Conservation (phyloP, 805 yeast genomes). For the Barnettozyma sp. region DNA sequence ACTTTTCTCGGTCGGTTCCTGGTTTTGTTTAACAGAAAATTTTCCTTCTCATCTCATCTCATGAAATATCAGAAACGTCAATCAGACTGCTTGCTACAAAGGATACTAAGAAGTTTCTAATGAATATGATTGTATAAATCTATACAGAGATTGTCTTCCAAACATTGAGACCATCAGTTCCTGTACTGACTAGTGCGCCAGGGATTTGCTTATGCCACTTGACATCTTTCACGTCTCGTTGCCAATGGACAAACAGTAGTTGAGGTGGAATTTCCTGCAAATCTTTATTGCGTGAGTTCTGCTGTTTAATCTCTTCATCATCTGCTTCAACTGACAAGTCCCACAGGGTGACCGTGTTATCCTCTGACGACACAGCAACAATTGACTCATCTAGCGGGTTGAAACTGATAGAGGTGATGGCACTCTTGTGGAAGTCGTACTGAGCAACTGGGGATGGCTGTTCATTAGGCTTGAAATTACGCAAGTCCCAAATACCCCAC, state of each 20-base stretch:
- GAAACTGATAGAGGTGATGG: conserved; percentile 89
- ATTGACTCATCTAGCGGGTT: conserved; percentile 94
- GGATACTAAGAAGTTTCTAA: no score
- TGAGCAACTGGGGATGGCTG: conserved; percentile 77
- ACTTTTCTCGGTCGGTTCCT: no score
- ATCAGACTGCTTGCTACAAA: no score
- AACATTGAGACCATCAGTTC: conserved; percentile 87
- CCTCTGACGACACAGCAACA: conserved; percentile 93
- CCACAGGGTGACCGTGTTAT: conserved; percentile 95
- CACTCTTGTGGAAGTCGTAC: conserved; percentile 89
- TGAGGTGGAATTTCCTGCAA: conserved; percentile 92
- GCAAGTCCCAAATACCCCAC: conserved; percentile 98
- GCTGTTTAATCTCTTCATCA: conserved; percentile 91
- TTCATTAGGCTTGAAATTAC: conserved; percentile 60
- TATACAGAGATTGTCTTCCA: conserved; percentile 97
- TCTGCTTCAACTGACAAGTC: conserved; percentile 98
- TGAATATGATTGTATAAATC: background rate
- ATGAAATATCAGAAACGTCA: no score
- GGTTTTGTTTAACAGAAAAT: no score
- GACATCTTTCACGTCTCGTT: conserved; percentile 93
- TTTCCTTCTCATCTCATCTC: no score
- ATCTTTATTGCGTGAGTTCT: conserved; percentile 69
- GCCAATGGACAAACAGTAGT: conserved; percentile 95
- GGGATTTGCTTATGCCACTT: conserved; percentile 98
- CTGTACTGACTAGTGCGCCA: conserved; percentile 90